phyloP scores from a whole-genome alignment of 257 asterid genomes.

The Scutellaria baicalensis region DNA sequence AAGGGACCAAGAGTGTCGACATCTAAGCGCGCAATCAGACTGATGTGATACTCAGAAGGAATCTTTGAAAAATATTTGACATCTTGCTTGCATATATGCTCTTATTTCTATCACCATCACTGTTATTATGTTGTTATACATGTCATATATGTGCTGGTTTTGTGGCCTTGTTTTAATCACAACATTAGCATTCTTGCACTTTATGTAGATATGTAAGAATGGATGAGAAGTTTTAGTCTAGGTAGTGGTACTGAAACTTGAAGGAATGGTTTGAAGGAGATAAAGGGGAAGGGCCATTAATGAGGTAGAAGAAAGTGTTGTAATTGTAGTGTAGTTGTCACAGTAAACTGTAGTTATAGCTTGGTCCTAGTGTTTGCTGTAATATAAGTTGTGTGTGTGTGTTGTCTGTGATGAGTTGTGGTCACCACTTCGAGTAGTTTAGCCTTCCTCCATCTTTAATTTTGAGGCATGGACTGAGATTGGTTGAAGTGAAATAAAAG shows the following conservation, averaged over 20 bases:
- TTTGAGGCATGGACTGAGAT: not conserved
- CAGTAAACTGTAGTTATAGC: constrained; percentile 10
- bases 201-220: not conserved
- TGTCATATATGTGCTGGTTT: not conserved
- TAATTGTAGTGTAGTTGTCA: constrained; percentile 15
- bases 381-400: no score
- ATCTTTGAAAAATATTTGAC: not conserved
- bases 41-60: constrained; percentile 4
- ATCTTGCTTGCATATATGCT: not conserved
- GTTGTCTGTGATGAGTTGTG: not conserved
- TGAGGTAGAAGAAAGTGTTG: not conserved
- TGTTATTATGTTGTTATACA: not conserved
- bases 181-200: not conserved
- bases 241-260: not conserved
- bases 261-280: not conserved
- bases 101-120: not conserved
- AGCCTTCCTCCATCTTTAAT: not conserved
- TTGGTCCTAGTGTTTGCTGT: constrained; percentile 11
- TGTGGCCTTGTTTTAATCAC: not conserved
- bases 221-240: no score
- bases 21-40: not conserved
- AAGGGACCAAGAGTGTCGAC: not conserved
- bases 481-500: no score
- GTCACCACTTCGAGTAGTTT: not conserved
- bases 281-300: not conserved